Evolutionary conservation across 805 yeast species (phyloP), one percentile per base, ranked within the genome.

Genomic region (Barnettozyma populi): DNA sequence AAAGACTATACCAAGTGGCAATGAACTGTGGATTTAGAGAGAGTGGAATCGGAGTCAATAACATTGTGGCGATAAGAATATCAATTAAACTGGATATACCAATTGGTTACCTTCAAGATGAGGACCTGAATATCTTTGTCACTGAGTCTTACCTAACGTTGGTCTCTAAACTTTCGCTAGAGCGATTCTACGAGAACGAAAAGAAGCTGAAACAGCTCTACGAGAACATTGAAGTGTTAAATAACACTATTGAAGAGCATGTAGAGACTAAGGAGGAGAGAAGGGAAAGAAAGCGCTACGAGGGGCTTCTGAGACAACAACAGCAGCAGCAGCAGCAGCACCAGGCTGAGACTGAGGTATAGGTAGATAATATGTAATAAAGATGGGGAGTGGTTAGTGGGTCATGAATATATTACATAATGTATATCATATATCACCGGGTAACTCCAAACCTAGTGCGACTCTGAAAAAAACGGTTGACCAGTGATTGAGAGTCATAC

Each of bases 21-120:
- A 83, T 88, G 87, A 74, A 76, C 2, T 84, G 94, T 66, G 96
- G 96, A 3, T 89, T 84, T 59, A 73, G 96, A 57, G 96, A 89
- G 63, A 76, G 87, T 27, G 96, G 96, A 1, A 86, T 89, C 41
- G 95, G 95, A 7, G 73, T 82, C 27, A 86, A 88, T 57, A 78
- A 80, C 55, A 71, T 84, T 11, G 95, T 89, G 7, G 96, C 90
- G 0, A 76, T 89, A 18, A 71, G 96, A 53, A 84, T 80, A 1
- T 80, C 88, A 5, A 80, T 89, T 48, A 78, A 79, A 52, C 63
- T 89, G 21, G 96, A 89, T 60, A 72, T 82, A 0, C 96, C 96
- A 1, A 76, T 88, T 29, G 96, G 90, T 0, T 78, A 66, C 55
- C 62, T 74, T 11, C 60, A 66, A 19, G 68, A 66, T 5, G 57